Conservation (phyloP, 1,139 yeast genomes). For the Martiniozyma asiatica region DNA sequence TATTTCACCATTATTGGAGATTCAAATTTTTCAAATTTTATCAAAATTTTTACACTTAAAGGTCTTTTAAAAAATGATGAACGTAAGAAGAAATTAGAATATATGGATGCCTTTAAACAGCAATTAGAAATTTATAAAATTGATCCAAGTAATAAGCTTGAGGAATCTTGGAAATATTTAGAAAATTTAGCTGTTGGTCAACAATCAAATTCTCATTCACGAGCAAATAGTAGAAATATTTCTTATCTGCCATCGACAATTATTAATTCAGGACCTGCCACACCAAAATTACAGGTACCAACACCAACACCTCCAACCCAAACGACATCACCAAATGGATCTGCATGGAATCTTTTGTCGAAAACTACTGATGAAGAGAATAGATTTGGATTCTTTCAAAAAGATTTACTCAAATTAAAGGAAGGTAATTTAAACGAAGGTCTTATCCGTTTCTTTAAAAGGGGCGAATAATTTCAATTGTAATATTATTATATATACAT, state of each 20-base stretch:
- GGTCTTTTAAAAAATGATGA: slow-evolving; percentile 28
- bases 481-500: not conserved
- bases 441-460: slow-evolving; percentile 23
- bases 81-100: slow-evolving; percentile 34
- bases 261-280: slow-evolving; percentile 7
- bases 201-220: slow-evolving; percentile 10
- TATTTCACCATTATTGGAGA: slow-evolving; percentile 65
- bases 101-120: slow-evolving; percentile 47
- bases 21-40: slow-evolving; percentile 46
- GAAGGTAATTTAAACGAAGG: slow-evolving; percentile 24
- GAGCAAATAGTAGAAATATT: slow-evolving; percentile 4
- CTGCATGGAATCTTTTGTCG: no score
- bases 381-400: no score
- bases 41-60: slow-evolving; percentile 53
- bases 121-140: slow-evolving; percentile 36
- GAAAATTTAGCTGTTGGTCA: slow-evolving; percentile 13
- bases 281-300: slow-evolving; percentile 1
- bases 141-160: slow-evolving; percentile 14
- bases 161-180: slow-evolving; percentile 19
- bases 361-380: no score
- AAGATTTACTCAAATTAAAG: no score
- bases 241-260: not conserved
- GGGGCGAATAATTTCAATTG: slow-evolving; percentile 10
- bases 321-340: slow-evolving; percentile 1
- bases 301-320: slow-evolving; percentile 1